These are phyloP conservation scores for Aspergillus cejpii DNA, from an alignment of 2,329 filamentous ascomycete genomes.

Conservation along the genomic window DNA sequence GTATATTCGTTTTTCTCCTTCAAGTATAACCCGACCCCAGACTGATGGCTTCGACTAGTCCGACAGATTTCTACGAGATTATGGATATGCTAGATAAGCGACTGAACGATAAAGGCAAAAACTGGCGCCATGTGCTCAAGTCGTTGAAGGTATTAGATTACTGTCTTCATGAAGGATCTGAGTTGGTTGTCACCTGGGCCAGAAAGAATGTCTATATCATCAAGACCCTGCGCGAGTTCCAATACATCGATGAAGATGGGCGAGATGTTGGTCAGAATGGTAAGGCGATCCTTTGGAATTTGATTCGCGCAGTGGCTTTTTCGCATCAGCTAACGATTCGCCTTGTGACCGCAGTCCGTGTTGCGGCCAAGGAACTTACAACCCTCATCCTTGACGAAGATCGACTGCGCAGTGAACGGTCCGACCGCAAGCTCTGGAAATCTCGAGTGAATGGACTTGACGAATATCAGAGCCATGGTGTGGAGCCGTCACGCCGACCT, in stretches of 20 bases:
- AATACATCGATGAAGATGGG: slow-evolving; percentile 92
- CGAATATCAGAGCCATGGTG: slow-evolving; percentile 50
- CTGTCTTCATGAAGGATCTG: slow-evolving; percentile 93
- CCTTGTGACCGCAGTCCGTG: slow-evolving; percentile 59
- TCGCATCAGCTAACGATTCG: neutral
- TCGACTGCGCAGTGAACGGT: slow-evolving; percentile 78
- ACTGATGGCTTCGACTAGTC: slow-evolving; percentile 48
- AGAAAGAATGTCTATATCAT: slow-evolving; percentile 98
- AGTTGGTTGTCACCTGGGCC: slow-evolving; percentile 94
- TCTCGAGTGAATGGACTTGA: slow-evolving; percentile 90
- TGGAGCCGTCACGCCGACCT: slow-evolving; percentile 32
- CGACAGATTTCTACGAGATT: slow-evolving; percentile 97
- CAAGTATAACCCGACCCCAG: neutral
- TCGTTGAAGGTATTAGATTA: slow-evolving; percentile 97
- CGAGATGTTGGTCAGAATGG: slow-evolving; percentile 94
- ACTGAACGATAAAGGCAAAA: slow-evolving; percentile 98
- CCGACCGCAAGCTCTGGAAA: slow-evolving; percentile 92
- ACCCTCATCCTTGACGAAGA: slow-evolving; percentile 90
- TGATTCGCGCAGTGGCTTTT: neutral
- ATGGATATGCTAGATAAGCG: slow-evolving; percentile 99
- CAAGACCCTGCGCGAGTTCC: slow-evolving; percentile 94
- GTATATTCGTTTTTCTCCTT: slow-evolving; percentile 46
- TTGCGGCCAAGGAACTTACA: slow-evolving; percentile 93
- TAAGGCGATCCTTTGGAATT: slow-evolving; percentile 44
- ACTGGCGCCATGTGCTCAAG: slow-evolving; percentile 97